Conservation (phyloP, 176 grass and related monocot genomes). For the Musa acuminata region DNA sequence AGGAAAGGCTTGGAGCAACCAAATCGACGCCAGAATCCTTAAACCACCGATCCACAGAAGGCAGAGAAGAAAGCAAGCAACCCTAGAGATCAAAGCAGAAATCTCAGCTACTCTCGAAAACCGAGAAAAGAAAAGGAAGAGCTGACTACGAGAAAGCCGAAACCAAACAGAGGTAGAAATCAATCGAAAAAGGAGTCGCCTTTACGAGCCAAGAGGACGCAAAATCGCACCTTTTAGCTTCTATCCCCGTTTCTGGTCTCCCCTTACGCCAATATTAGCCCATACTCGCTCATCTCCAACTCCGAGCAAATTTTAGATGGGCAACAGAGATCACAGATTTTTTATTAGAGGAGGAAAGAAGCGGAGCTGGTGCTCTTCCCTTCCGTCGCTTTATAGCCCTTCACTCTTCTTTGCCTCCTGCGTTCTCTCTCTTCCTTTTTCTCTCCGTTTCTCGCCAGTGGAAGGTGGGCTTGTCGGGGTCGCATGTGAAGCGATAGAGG, state of each 20-base stretch:
- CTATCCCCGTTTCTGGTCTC: neutral
- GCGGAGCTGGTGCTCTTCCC: neutral
- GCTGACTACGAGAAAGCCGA: neutral
- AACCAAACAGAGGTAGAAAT: neutral
- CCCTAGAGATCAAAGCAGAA: neutral
- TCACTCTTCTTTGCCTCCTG: neutral
- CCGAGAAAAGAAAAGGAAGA: neutral
- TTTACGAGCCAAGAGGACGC: neutral
- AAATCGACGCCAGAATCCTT: neutral
- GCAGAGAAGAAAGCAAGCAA: too few relatives aligned
- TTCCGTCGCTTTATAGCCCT: neutral
- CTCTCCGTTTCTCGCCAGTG: neutral
- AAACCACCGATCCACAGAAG: too few relatives aligned
- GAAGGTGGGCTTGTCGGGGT: constrained; percentile 2
- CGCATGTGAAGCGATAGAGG: neutral
- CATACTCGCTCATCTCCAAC: neutral
- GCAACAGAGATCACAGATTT: neutral
- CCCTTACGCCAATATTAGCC: neutral
- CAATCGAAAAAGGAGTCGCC: neutral
- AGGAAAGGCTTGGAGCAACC: neutral
- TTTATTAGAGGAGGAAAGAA: neutral
- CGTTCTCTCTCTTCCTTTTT: neutral
- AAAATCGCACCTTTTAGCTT: constrained; percentile 2
- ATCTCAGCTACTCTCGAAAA: neutral
- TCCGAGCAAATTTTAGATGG: neutral